A percentile compares a stretch with the other conserved stretches of the same genome.
Evolutionary conservation across 2,329 filamentous ascomycete species (phyloP).

Genomic region (Colletotrichum gigasporum): DNA sequence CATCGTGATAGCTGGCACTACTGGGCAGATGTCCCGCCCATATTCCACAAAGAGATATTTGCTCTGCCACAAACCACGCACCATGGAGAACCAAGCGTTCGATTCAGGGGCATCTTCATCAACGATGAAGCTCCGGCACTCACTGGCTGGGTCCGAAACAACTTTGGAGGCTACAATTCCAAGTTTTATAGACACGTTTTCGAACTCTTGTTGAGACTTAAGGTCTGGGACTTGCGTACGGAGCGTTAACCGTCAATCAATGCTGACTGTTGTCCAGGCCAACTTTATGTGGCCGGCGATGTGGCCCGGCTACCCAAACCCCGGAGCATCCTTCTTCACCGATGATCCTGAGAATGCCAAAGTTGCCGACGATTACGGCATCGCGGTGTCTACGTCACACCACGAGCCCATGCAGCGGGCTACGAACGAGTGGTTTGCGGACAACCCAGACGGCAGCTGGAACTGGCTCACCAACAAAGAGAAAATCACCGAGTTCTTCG

Average conservation of each 20-base stretch:
- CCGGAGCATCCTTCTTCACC: constrained; percentile 66
- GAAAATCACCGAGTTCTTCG: constrained; percentile 66
- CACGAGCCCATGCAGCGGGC: constrained; percentile 73
- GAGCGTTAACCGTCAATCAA: neutral
- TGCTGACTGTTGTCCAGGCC: constrained; percentile 44
- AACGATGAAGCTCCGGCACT: constrained; percentile 71
- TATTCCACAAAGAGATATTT: constrained; percentile 58
- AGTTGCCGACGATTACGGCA: constrained; percentile 69
- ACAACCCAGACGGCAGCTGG: constrained; percentile 61
- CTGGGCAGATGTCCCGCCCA: constrained; percentile 66
- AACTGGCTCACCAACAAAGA: constrained; percentile 65
- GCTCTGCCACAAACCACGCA: constrained; percentile 55
- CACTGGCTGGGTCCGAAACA: constrained; percentile 64
- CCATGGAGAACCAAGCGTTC: constrained; percentile 64
- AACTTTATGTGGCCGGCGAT: constrained; percentile 76
- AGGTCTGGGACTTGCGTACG: neutral
- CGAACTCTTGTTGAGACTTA: constrained; percentile 52
- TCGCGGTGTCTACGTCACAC: constrained; percentile 72
- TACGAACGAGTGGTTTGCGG: constrained; percentile 57
- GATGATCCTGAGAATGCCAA: constrained; percentile 68
- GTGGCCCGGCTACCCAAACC: constrained; percentile 63
- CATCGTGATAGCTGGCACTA: constrained; percentile 57
- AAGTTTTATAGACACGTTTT: constrained; percentile 71
- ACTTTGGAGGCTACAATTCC: constrained; percentile 59
- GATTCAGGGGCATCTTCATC: constrained; percentile 70